Base-by-base conservation (phyloP, 1,284 basidiomycete species). In the Tilletia walkeri region DNA sequence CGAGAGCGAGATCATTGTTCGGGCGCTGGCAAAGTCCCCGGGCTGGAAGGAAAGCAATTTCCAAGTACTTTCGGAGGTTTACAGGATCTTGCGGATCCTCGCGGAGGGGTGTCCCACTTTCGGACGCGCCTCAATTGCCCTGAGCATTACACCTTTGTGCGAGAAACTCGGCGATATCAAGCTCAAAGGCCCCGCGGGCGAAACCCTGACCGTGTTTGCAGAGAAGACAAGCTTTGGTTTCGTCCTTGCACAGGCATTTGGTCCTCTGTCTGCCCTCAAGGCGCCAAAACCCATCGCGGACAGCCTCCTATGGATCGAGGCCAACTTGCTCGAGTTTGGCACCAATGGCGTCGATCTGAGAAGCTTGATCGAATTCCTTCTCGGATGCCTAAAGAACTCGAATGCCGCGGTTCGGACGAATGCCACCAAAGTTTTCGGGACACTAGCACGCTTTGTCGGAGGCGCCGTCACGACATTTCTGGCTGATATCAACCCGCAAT, bases 31-130 rank as follows among this genome's bases (percentile, higher is more conserved):
- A 34, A 98, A 96, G 87, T 94, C 92, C 79, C 88, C 88, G 1
- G 94, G 95, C 1, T 97, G 94, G 94, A 89, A 88, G 53, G 96
- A 99, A 85, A 99, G 97, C 87, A 99, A 99, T 81, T 99, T 99
- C 81, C 96, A 99, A 86, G 82, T 83, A 67, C 75, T 79, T 70
- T 74, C 71, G 53, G 79, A 80, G 49, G 77, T 81, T 7, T 81
- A 79, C 77, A 77, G 76, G 65, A 70, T 75, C n/a, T 69, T 82
- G 47, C 86, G 84, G 53, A 81, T 89, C 20, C 88, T 98, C 65
- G 92, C 94, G 0, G 90, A 92, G 77, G 86, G 87, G 47, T 92
- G 90, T 74, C 89, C 93, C 0, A 89, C 89, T 0, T 99, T 99
- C 83, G 91, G 92, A 45, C 89, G 91, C 76, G 90, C 94, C 0